A percentile compares a stretch with the other conserved stretches of the same genome.
These are phyloP conservation scores for Phytophthora cryptogea DNA, from an alignment of 352 stramenopile species.

Conservation along the genomic window DNA sequence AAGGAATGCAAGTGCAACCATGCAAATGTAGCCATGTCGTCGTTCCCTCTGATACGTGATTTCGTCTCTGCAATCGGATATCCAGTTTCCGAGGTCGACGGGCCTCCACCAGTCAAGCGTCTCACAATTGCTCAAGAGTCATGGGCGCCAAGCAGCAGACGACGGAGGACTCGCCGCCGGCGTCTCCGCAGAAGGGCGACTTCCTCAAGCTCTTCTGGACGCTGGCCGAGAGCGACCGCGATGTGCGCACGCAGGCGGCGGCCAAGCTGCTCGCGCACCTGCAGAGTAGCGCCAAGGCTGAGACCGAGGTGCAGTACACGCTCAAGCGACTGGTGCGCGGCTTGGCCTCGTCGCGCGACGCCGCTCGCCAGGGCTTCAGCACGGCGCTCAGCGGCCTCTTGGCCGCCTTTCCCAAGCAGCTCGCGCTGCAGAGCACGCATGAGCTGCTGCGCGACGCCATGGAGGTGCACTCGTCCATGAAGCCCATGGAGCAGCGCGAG, in stretches of 20 bases:
- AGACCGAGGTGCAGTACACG: conserved; percentile 85
- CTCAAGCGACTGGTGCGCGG: conserved; percentile 91
- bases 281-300: conserved; percentile 33
- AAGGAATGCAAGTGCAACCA: conserved; percentile 1
- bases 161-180: conserved; percentile 11
- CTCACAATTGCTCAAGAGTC: conserved; percentile 35
- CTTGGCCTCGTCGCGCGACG: conserved; percentile 87
- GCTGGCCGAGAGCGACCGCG: conserved; percentile 74
- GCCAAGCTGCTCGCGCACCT: conserved; percentile 61
- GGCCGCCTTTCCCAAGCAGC: conserved; percentile 43
- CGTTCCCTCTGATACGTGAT: background rate
- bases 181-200: conserved; percentile 47
- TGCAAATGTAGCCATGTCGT: background rate
- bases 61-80: background rate
- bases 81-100: background rate
- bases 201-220: conserved; percentile 92
- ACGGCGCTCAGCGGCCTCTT: conserved; percentile 80
- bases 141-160: conserved; percentile 45
- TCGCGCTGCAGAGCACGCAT: conserved; percentile 58
- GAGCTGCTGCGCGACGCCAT: conserved; percentile 73
- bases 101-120: conserved; percentile 39
- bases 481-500: conserved; percentile 92
- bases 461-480: conserved; percentile 84
- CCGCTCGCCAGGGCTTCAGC: conserved; percentile 90
- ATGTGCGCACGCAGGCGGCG: conserved; percentile 60